Evolutionary conservation across 2,329 filamentous ascomycete genomes (phyloP), one percentile per base, ranked within the genome.

Genomic region (Aspergillus pseudoglaucus): DNA sequence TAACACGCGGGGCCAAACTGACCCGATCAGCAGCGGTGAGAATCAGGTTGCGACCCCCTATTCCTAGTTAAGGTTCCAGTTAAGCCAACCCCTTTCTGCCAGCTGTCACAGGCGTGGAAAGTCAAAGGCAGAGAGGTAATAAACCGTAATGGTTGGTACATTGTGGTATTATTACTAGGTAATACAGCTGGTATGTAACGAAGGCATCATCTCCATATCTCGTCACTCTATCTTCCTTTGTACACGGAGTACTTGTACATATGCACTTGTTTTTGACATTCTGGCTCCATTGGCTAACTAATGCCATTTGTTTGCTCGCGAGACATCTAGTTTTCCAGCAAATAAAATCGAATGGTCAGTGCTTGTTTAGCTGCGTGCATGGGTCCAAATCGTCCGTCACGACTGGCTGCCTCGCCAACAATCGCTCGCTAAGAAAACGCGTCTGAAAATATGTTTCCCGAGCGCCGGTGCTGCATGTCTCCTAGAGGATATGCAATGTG

Each of bases 321-420:
- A 30, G 25, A 10, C 25, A 12, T 30, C 25, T 12, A 30, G 25
- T 30, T 9, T 30, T 30, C 25, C 25, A 30, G 9, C 25, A 30
- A 30, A 30, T 30, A 12, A 30, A 4, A 10, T 30, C 10, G 25
- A 30, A 30, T 30, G 25, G 25, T 30, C 25, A 12, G 10, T 30
- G 25, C 25, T 10, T 30, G 25, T 30, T 12, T 30, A 30, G 25
- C 9, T 30, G 25, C 25, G n/a, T 39, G 37, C 37, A 39, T 39
- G 37, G 37, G n/a, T 18, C 33, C 33, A 14, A 37, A 37, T 37
- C 33, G 33, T 17, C 33, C 33, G 6, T 18, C 17, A 4, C 17
- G 51, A 58, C 54, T 58, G 55, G 57, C 47, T 44, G 55, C 55
- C 57, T 55, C 51, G 50, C 49, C 51, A 52, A 49, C 52, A 56